Percentiles rank a stretch among this genome's conserved stretches.
Evolutionary conservation across 139 green algal genomes (phyloP).

Genomic region (Chlorella ohadii): DNA sequence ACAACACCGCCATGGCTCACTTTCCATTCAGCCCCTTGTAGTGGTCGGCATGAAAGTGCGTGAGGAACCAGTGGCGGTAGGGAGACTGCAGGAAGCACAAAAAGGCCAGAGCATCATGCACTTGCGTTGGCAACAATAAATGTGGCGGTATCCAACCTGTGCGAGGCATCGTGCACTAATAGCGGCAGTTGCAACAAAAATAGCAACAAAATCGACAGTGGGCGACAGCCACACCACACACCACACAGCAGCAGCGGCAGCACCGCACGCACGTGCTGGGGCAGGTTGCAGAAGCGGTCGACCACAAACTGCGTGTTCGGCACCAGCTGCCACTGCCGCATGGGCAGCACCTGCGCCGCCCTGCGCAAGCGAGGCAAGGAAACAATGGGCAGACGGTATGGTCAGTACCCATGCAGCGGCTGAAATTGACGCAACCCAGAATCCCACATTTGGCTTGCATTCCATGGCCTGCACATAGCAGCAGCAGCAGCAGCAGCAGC

Average conservation of each 20-base stretch:
- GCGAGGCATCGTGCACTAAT: too few species aligned
- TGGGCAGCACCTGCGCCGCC: slow-evolving; percentile 22
- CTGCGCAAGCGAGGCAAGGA: too few species aligned
- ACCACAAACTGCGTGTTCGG: slow-evolving; percentile 76
- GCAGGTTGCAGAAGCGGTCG: slow-evolving; percentile 70
- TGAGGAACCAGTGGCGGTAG: slow-evolving; percentile 80
- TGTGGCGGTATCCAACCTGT: too few species aligned
- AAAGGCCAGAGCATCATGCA: too few species aligned
- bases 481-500: not conserved
- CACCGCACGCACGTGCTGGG: slow-evolving; percentile 1
- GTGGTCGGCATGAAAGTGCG: slow-evolving; percentile 92
- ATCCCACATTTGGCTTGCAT: not conserved
- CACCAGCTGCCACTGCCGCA: slow-evolving; percentile 63
- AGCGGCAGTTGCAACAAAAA: too few species aligned
- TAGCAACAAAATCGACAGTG: too few species aligned
- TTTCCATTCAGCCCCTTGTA: slow-evolving; percentile 65
- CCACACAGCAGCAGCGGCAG: too few species aligned
- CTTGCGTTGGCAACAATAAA: too few species aligned
- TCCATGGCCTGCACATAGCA: not conserved
- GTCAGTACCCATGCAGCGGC: not conserved
- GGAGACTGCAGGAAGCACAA: not conserved
- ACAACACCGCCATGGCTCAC: not conserved
- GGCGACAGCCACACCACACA: too few species aligned
- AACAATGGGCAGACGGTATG: too few species aligned
- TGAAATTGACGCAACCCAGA: not conserved